Evolutionary conservation across 495 filamentous ascomycete genomes (phyloP), one percentile per base, ranked within the genome.

Genomic region (Aeminium ludgeri): DNA sequence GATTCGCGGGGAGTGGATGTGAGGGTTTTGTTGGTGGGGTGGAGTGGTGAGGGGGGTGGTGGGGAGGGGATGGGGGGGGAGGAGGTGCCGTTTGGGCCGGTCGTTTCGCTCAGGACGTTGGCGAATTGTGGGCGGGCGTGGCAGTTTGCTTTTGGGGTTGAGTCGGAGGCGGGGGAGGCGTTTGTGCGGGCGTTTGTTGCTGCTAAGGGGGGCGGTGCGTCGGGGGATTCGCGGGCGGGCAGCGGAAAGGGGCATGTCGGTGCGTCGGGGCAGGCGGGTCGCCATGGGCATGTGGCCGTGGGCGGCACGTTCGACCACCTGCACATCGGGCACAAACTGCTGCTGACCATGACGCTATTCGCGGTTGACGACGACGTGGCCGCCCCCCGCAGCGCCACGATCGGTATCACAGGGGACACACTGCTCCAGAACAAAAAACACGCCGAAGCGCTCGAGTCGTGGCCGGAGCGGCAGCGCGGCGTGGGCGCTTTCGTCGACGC

Each of bases 261-360:
- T n/a, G n/a, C n/a, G n/a, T n/a, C n/a, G n/a, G n/a, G n/a, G n/a
- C n/a, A n/a, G n/a, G n/a, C n/a, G n/a, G n/a, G n/a, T n/a, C n/a
- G n/a, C n/a, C n/a, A n/a, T n/a, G 55, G 59, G 46, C 67, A 70
- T 13, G 79, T 92, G 25, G 75, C 73, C n/a, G 75, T 96, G 25
- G 89, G 87, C 31, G 89, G 89, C 15, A 96, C 89, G 3, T 97
- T 96, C 56, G 89, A 97, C 59, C 83, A 96, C 60, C 72, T 97
- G 29, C 89, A 96, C 55, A 72, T 82, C 20, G 89, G 89, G n/a
- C 89, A 97, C 64, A 95, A 94, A 55, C 67, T 95, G 17, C 72
- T 97, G 6, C 65, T 97, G 28, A 87, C 86, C 6, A 86, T 86
- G 50, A 80, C 76, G 7, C 78, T 80, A 3, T 65, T 94, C 36